Percentiles rank a stretch among this genome's conserved stretches.
phyloP scores from a whole-genome alignment of 2,329 filamentous ascomycete species.

The Epichloe sibirici region DNA sequence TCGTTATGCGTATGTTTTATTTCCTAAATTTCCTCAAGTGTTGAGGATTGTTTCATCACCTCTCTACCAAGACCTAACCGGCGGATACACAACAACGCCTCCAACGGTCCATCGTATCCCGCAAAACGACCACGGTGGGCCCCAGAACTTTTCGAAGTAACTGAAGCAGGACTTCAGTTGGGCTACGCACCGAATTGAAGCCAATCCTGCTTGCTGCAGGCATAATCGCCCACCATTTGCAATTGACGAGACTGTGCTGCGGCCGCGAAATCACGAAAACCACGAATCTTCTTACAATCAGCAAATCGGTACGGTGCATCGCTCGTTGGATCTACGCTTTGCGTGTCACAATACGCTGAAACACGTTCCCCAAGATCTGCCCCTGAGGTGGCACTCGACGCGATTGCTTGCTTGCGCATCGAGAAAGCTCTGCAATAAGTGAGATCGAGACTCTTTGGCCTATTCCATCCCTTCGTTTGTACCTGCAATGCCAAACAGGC shows the following conservation, averaged over 20 bases:
- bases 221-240: not conserved
- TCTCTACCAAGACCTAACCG: not conserved
- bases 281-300: not conserved
- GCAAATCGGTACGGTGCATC: not conserved
- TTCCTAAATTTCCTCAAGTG: not conserved
- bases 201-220: not conserved
- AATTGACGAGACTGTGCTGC: not conserved
- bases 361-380: not conserved
- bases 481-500: slow-evolving; percentile 9
- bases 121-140: not conserved
- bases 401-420: not conserved
- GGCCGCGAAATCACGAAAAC: not conserved
- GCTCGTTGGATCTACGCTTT: not conserved
- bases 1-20: not conserved
- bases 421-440: not conserved
- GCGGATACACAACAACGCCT: slow-evolving; percentile 2
- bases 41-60: not conserved
- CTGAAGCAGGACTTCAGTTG: slow-evolving; percentile 7
- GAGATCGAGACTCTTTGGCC: not conserved
- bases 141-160: not conserved
- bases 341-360: not conserved
- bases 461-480: not conserved
- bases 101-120: not conserved
- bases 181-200: not conserved
- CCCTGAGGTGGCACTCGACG: not conserved